Conservation (phyloP, 2,329 filamentous ascomycete genomes). For the Diaporthe batatas region DNA sequence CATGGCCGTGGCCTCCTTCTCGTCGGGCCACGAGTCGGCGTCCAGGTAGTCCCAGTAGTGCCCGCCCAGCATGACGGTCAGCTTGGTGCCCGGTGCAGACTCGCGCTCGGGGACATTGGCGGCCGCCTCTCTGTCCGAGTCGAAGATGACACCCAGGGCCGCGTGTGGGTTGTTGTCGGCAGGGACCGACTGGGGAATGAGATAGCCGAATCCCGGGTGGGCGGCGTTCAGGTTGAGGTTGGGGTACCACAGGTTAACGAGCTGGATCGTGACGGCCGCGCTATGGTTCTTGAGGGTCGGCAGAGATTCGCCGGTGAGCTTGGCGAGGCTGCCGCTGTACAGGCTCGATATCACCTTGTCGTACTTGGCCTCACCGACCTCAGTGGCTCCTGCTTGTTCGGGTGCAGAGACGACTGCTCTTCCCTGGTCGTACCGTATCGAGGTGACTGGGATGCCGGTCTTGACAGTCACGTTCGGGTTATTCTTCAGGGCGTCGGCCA, state of each 20-base stretch:
- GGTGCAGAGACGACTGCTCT: slow-evolving; percentile 58
- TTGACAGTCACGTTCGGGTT: slow-evolving; percentile 73
- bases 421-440: slow-evolving; percentile 57
- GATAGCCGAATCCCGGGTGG: slow-evolving; percentile 86
- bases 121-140: slow-evolving; percentile 70
- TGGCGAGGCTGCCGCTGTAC: slow-evolving; percentile 60
- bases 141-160: slow-evolving; percentile 89
- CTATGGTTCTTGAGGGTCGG: slow-evolving; percentile 66
- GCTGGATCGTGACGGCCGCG: slow-evolving; percentile 83
- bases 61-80: slow-evolving; percentile 95
- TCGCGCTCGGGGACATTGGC: slow-evolving; percentile 44
- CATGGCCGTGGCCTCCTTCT: slow-evolving; percentile 76
- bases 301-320: slow-evolving; percentile 55
- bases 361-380: slow-evolving; percentile 50
- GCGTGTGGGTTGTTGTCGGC: slow-evolving; percentile 50
- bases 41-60: slow-evolving; percentile 82
- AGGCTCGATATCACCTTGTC: slow-evolving; percentile 77
- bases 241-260: slow-evolving; percentile 89
- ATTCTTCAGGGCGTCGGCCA: slow-evolving; percentile 63
- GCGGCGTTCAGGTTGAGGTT: slow-evolving; percentile 71
- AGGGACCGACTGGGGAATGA: slow-evolving; percentile 78
- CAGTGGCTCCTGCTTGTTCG: background rate
- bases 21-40: slow-evolving; percentile 66
- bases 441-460: slow-evolving; percentile 61
- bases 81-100: slow-evolving; percentile 74